Base-by-base conservation (phyloP, 2,329 filamentous ascomycete species). In the Neonectria sp. region DNA sequence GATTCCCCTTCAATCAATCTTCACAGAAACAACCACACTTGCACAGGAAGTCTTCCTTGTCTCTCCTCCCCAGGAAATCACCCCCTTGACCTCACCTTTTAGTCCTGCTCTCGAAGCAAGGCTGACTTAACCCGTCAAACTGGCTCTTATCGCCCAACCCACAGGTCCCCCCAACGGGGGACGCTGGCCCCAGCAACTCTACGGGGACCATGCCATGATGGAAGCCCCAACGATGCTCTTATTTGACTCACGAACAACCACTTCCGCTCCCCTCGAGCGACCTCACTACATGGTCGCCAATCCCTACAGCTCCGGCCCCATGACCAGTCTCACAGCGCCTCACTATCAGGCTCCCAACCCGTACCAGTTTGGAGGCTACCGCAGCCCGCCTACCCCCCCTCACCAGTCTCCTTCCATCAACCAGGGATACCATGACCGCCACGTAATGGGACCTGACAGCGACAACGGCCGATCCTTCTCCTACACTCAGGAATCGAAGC, bases 101-200 rank as follows among this genome's bases (percentile, higher is more conserved):
- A 59, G 71, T 77, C 73, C 77, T 76, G 73, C 73, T 70, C 48
- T 55, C 13, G 60, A 25, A 55, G 73, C 72, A 71, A 73, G 75
- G 62, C 75, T 74, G 70, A 73, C 65, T 46, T 65, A 27, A 58
- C 65, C 43, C 63, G 52, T 60, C 71, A 75, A 70, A 65, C 81
- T 89, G 86, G 84, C 85, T 72, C 82, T 87, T 73, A 81, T 84
- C 63, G 79, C 83, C 75, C 82, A 85, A 74, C 77, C 83, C 62
- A 78, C 83, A 67, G 80, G 80, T 53, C 75, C 81, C 70, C 80
- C 83, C 60, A 81, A 79, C 79, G 91, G 89, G 89, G 85, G 82
- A 73, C 86, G 86, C 72, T 89, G 87, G 85, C 79, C 84, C 70
- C 79, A 85, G 66, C 86, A 88, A 48, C 83, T 87, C 51, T 80